These are phyloP conservation scores for Setomelanomma holmii DNA, from an alignment of 2,329 filamentous ascomycete genomes.

Conservation along the genomic window DNA sequence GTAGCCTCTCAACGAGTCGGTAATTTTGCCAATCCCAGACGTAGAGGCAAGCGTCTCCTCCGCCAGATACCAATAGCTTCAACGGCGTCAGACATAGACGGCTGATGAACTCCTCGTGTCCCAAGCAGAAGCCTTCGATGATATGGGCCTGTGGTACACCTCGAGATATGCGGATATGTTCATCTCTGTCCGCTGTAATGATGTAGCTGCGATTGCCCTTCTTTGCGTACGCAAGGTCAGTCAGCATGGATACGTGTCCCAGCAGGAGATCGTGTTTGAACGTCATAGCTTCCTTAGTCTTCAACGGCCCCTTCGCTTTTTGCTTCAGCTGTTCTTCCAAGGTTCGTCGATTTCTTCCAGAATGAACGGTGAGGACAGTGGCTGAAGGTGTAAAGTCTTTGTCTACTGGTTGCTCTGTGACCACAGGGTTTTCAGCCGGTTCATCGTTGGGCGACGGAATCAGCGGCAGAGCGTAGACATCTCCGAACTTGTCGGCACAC, in stretches of 20 bases:
- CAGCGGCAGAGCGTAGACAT: slow-evolving; percentile 88
- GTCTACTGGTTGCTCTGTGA: slow-evolving; percentile 25
- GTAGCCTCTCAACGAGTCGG: slow-evolving; percentile 61
- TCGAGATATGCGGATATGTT: slow-evolving; percentile 88
- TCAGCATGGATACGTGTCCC: slow-evolving; percentile 95
- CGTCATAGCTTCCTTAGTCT: slow-evolving; percentile 56
- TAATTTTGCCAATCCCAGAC: slow-evolving; percentile 81
- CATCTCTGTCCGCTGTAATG: slow-evolving; percentile 72
- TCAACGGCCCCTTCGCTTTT: slow-evolving; percentile 48
- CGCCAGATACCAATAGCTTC: slow-evolving; percentile 80
- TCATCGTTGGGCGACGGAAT: slow-evolving; percentile 53
- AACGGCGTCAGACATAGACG: slow-evolving; percentile 71
- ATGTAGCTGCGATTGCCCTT: slow-evolving; percentile 64
- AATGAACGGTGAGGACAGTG: slow-evolving; percentile 66
- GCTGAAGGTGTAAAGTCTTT: slow-evolving; percentile 61
- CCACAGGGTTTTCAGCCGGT: slow-evolving; percentile 22
- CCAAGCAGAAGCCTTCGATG: slow-evolving; percentile 88
- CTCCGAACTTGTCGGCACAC: slow-evolving; percentile 93
- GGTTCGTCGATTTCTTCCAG: slow-evolving; percentile 64
- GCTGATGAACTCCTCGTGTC: slow-evolving; percentile 85
- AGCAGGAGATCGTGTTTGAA: slow-evolving; percentile 83
- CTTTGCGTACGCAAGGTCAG: slow-evolving; percentile 68
- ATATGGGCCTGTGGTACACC: slow-evolving; percentile 83
- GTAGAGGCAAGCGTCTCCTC: slow-evolving; percentile 79
- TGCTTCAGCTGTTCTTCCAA: slow-evolving; percentile 64